Base-by-base conservation (phyloP, 352 stramenopile species). In the Albugo candida region DNA sequence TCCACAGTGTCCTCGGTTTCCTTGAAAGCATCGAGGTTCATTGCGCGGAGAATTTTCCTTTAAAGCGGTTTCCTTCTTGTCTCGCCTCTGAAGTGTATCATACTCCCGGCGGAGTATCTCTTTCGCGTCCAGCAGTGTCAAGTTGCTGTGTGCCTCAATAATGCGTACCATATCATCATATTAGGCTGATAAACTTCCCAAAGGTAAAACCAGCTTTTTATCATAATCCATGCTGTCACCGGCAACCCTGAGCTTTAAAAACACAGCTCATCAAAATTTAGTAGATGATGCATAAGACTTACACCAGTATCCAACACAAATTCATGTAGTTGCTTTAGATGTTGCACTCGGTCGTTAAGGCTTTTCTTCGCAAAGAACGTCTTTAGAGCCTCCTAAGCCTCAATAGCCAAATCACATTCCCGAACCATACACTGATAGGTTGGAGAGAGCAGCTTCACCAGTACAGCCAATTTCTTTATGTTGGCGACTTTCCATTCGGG, bases 181-280 rank as follows among this genome's bases (percentile, higher is more conserved):
- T 20, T 61, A 46, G 14, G 19, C 13, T 2, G 54, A 37, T 2
- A 61, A 31, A 17, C 53, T 61, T 13, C 43, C 36, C 0, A 56
- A 47, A 2, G 8, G 24, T 10, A 10, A 10, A 10, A 31, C 24
- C 8, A 59, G 45, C 5, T 44, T 31, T 51, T 59, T 51, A 13
- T 56, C 55, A 4, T 60, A 46, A 0, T 20, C n/a, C 0, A 53
- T 0, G 5, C 36, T 19, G 8, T 62, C 47, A 42, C 55, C 47
- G 2, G 52, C 55, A 13, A 46, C 52, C 4, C 12, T 47, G 1
- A 62, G 16, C 1, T 40, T 13, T 14, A 58, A 20, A n/a, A n/a
- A 16, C 52, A 59, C 21, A 63, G 42, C 18, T 63, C 48, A 10
- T 63, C 36, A 13, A 62, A 59, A 16, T 13, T n/a, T 14, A 63